Evolutionary conservation across 306 rosid genomes (phyloP), one percentile per base, ranked within the genome.

Genomic region (Sechiopsis laciniata): DNA sequence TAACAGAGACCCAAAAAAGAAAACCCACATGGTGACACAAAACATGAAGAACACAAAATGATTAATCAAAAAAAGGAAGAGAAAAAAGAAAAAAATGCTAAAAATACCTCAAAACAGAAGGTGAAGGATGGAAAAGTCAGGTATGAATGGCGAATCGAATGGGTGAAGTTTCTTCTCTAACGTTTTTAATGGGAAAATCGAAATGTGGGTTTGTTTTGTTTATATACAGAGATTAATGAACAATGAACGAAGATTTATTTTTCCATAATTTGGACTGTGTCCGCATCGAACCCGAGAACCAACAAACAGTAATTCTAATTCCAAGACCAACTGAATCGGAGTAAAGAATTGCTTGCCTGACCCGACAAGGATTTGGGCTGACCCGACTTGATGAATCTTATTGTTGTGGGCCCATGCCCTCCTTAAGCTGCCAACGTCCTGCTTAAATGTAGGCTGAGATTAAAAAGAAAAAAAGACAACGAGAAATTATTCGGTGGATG

Each of bases 211-310:
- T 75, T 13, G 51, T 50, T 48, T 48, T 70, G 10, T 63, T 64
- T 42, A 66, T 35, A 63, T 3, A 35, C 67, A 22, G 71, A 46
- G 60, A 54, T n/a, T 45, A 68, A 21, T 68, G 56, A 20, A 2
- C 3, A 15, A 24, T 19, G 17, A 29, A 2, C 5, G 65, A 9
- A 9, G 48, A 60, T 60, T 60, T 32, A 14, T 55, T n/a, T 55
- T 35, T 7, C 35, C 51, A 16, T 17, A 42, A 45, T 42, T 46
- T 52, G 66, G 78, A 61, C 50, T 29, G 11, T 32, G n/a, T 40
- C 6, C 46, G 80, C 80, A 60, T 78, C 79, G 80, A 79, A 80
- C 80, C 75, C 83, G 75, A 79, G 82, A 82, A 71, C 86, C 90
- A 26, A 26, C 29, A 1, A 91, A 89, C 96, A 87, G 48, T 51